A percentile compares a stretch with the other conserved stretches of the same genome.
Conservation (phyloP, 179 eudicot species). For the Vitellaria paradoxa region DNA sequence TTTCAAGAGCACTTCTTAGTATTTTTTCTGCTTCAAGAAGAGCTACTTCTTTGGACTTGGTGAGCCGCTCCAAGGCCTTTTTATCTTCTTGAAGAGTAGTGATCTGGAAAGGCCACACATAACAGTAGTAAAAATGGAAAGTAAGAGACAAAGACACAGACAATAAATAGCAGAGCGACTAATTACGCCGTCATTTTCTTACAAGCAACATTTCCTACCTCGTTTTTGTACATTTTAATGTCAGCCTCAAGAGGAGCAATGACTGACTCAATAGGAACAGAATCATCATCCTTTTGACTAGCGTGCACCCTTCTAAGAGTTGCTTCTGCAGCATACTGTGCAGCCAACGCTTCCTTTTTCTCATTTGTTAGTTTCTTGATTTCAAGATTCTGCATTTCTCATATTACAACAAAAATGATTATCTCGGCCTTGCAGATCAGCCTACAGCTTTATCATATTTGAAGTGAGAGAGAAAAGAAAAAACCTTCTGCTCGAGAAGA, state of each 20-base stretch:
- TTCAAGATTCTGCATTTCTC: conserved; percentile 69
- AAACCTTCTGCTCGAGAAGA: conserved; percentile 78
- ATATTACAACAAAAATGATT: conserved; percentile 9
- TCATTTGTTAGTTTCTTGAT: conserved; percentile 65
- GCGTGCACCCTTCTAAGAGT: conserved; percentile 81
- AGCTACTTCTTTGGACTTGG: conserved; percentile 87
- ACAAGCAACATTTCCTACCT: conserved; percentile 39
- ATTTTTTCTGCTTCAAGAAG: conserved; percentile 89
- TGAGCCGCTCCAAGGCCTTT: conserved; percentile 74
- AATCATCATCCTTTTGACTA: conserved; percentile 67
- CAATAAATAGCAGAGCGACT: background rate
- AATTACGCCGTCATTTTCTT: background rate
- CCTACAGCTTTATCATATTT: background rate
- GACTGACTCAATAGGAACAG: conserved; percentile 64
- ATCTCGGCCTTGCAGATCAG: background rate
- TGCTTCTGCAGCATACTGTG: conserved; percentile 96
- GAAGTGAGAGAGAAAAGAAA: conserved; percentile 3
- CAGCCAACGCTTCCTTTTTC: conserved; percentile 84
- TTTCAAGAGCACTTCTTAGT: conserved; percentile 84
- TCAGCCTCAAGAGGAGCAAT: conserved; percentile 94
- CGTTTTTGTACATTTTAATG: conserved; percentile 63
- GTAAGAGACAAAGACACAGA: background rate
- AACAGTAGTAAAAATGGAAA: background rate
- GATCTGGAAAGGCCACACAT: conserved; percentile 41
- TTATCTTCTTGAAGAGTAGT: conserved; percentile 68